Base-by-base conservation (phyloP, 805 yeast genomes). In the Starmerella riodocensis region DNA sequence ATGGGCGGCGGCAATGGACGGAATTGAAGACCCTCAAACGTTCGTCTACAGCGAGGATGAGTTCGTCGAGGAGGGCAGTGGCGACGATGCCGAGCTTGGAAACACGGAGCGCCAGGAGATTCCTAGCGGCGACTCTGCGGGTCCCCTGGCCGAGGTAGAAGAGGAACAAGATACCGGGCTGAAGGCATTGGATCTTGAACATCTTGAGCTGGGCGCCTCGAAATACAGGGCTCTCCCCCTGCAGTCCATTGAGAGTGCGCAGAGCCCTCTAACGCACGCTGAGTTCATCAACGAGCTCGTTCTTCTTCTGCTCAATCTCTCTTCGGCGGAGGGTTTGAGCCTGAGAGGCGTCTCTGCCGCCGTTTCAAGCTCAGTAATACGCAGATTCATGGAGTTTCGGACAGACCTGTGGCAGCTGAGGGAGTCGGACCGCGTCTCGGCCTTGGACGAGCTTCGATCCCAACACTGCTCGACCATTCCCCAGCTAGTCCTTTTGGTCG, bases 1-100 rank as follows among this genome's bases (percentile, higher is more conserved):
- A 5, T 34, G 37, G 37, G 18, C 6, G 8, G 31, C 24, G 23
- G 29, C 31, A 7, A 34, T 34, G 37, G 23, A 6, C 6, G 37
- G 31, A 5, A 11, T 34, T n/a, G 37, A 33, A 16, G 29, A 19
- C 19, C 26, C 29, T 22, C n/a, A 9, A 19, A 17, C 9, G 8
- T 32, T 11, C 14, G 29, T 8, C 8, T 17, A 9, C 14, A 22
- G 26, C 23, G 23, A 19, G 26, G 34, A 32, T 11, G 23, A 19
- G 8, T 32, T 14, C 29, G 29, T 20, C n/a, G 34, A 32, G 9
- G 29, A 11, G 9, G n/a, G n/a, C n/a, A 12, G 14, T 9, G 29
- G 16, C 7, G 29, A 17, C n/a, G 9, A 11, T 12, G 9, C n/a
- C 9, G 9, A 9, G 7, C 17, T 11, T 11, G 31, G 31, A 11